Base-by-base conservation (phyloP, 2,329 filamentous ascomycete genomes). In the Cercospora nicotianae region DNA sequence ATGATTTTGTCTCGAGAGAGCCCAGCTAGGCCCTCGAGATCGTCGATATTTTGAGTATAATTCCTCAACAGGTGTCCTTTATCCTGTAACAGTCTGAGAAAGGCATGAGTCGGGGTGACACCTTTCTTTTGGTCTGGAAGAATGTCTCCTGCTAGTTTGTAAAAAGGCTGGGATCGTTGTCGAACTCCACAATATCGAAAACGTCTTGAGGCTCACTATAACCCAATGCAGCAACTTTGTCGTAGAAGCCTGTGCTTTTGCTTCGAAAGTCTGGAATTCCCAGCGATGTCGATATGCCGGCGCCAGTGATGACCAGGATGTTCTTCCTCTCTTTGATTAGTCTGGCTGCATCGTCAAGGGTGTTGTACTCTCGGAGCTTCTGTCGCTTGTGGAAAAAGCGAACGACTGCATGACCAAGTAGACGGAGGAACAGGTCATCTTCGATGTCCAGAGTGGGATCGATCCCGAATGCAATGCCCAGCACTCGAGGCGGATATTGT, bases 1-100 rank as follows among this genome's bases (percentile, higher is more conserved):
- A 64, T 64, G 20, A 57, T 28, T 45, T 72, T 75, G 13, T 66
- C 66, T 26, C 36, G 12, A 16, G 60, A 51, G 12, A 68, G 64
- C 3, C 66, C 66, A 18, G 66, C 66, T 5, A 64, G 39, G 12
- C 31, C 61, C 31, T 69, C 73, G 12, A 76, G 72, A 74, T 97
- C 97, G 83, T 99, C 95, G 76, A 99, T 98, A 79, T 99, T 99
- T 79, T 99, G 95, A 0, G 95, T 96, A 82, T 97, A 99, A 81
- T 98, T 97, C 51, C 94, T 98, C 68, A 97, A 87, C 6, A 99
- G 87, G 79, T 97, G 97, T 72, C 87, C 89, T 79, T 93, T 91
- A 73, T 94, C 87, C 79, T 99, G 92, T 39, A 99, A 86, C 74
- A 97, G 85, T 36, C 89, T 88, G 76, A 99, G 96, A 82, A 99